phyloP scores from a whole-genome alignment of 345 rosid species.

The Salix suchowensis region DNA sequence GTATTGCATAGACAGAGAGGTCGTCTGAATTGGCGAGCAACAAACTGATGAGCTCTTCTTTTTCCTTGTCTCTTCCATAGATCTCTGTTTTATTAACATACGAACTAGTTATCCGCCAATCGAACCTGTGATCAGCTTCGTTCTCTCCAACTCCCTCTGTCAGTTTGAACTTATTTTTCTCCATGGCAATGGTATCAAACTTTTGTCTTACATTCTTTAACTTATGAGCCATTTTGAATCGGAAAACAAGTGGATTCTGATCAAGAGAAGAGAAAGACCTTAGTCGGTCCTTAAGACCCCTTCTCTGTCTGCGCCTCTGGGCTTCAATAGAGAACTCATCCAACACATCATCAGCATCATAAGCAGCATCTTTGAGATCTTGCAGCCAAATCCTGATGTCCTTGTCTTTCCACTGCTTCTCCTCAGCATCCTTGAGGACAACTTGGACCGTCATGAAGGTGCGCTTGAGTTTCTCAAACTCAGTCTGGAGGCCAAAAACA shows the following conservation, averaged over 20 bases:
- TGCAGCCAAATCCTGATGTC: not conserved
- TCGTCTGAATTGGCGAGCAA: not conserved
- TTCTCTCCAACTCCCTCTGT: not conserved
- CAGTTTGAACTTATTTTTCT: not conserved
- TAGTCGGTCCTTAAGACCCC: not conserved
- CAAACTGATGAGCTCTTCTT: not conserved
- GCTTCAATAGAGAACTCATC: not conserved
- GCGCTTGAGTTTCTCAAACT: not conserved
- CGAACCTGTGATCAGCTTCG: not conserved
- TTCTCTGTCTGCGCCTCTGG: not conserved
- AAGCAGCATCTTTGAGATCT: not conserved
- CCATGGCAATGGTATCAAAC: not conserved
- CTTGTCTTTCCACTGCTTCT: not conserved
- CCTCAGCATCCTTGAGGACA: not conserved
- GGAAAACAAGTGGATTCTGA: not conserved
- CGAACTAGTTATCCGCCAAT: not conserved
- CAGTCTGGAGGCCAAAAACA: not conserved
- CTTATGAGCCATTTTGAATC: not conserved
- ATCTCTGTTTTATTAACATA: not conserved
- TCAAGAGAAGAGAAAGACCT: not conserved
- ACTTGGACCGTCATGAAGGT: not conserved
- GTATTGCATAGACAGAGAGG: not conserved
- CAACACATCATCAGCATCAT: not conserved
- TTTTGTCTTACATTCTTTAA: not conserved
- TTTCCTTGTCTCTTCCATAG: not conserved